Conservation (phyloP, 148 eudicot genomes). For the Gaultheria prostrata region DNA sequence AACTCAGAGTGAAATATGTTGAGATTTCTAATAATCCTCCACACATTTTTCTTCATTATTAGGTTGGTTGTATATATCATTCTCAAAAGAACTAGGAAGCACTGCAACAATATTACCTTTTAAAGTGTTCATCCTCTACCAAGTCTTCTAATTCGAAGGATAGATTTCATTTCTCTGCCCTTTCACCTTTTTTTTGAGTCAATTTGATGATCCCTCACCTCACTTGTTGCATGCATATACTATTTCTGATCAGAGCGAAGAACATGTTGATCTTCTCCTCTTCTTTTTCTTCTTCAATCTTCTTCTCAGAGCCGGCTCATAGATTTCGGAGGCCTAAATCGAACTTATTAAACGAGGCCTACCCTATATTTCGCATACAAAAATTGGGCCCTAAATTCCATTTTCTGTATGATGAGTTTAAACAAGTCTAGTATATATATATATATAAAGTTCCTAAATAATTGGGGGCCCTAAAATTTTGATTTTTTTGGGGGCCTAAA, state of each 20-base stretch:
- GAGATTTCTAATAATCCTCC: slow-evolving; percentile 10
- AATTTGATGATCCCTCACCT: slow-evolving; percentile 16
- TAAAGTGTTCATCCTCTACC: not conserved
- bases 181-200: not conserved
- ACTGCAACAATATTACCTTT: not conserved
- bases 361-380: too few species aligned
- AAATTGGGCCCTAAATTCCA: too few species aligned
- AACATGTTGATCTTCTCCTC: slow-evolving; percentile 41
- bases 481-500: too few species aligned
- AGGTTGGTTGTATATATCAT: not conserved
- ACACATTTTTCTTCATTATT: not conserved
- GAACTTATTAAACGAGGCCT: too few species aligned
- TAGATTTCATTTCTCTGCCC: not conserved
- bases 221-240: slow-evolving; percentile 12
- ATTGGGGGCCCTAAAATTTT: too few species aligned
- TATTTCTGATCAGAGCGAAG: slow-evolving; percentile 31
- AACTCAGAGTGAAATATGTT: slow-evolving; percentile 3
- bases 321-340: too few species aligned
- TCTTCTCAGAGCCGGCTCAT: too few species aligned
- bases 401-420: too few species aligned
- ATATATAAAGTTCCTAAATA: too few species aligned
- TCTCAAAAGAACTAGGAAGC: not conserved
- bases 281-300: slow-evolving; percentile 10
- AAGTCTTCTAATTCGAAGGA: slow-evolving; percentile 39
- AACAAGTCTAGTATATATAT: too few species aligned